These are phyloP conservation scores for Hirsutella rhossiliensis DNA, from an alignment of 2,329 filamentous ascomycete species.

Conservation along the genomic window DNA sequence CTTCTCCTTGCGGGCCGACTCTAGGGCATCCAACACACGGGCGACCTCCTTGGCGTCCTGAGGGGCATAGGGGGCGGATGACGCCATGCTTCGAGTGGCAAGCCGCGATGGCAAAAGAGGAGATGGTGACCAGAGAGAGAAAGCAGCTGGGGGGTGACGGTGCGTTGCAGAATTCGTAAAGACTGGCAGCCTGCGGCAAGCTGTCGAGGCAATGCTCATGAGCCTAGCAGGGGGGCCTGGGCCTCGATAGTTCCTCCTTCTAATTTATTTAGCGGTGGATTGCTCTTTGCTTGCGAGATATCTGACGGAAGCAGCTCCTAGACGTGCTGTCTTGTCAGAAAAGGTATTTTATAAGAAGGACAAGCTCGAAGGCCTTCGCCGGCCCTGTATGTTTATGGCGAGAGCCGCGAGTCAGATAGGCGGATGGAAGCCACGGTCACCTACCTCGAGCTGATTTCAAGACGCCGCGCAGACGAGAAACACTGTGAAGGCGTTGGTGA, in stretches of 20 bases:
- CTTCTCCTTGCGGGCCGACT: conserved; percentile 41
- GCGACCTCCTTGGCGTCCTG: conserved; percentile 61
- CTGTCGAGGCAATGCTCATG: not conserved
- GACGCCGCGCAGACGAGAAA: no score
- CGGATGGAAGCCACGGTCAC: no score
- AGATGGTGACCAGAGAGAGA: not conserved
- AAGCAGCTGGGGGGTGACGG: not conserved
- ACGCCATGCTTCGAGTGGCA: conserved; percentile 12
- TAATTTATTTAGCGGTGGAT: not conserved
- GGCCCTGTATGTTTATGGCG: no score
- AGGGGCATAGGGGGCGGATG: conserved; percentile 41
- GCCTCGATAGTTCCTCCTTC: not conserved
- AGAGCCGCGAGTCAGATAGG: no score
- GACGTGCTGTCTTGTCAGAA: no score
- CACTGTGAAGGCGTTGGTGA: no score
- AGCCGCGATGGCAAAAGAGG: not conserved
- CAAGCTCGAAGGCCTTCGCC: no score
- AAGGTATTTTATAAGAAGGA: no score
- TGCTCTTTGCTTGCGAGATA: not conserved
- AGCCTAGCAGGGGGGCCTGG: not conserved
- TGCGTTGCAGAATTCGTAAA: not conserved
- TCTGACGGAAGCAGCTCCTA: no score
- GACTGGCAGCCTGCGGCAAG: not conserved
- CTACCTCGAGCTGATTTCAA: no score
- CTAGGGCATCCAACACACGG: conserved; percentile 52